Conservation (phyloP, 2,329 filamentous ascomycete genomes). For the Pseudocercospora vitis region DNA sequence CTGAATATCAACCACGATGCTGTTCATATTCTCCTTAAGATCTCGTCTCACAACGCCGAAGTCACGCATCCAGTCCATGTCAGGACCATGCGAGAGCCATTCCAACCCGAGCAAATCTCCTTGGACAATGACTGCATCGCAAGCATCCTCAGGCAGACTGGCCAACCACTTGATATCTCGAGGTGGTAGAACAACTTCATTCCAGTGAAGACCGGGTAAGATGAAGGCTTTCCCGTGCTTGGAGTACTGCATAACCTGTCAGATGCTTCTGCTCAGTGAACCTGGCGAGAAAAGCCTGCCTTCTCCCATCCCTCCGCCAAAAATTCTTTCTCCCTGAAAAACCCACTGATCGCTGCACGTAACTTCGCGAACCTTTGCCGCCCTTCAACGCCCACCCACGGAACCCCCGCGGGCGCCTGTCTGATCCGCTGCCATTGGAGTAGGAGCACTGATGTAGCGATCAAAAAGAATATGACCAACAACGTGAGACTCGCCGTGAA, state of each 20-base stretch:
- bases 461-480: too few species aligned
- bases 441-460: too few species aligned
- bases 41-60: conserved; percentile 20
- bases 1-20: conserved; percentile 16
- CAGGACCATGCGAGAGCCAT: conserved; percentile 15
- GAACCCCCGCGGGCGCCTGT: conserved; percentile 6
- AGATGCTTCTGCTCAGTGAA: too few species aligned
- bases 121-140: conserved; percentile 13
- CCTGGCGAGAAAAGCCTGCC: too few species aligned
- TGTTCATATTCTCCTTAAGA: conserved; percentile 19
- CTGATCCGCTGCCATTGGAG: too few species aligned
- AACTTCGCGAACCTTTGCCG: conserved; percentile 12
- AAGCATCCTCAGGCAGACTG: conserved; percentile 14
- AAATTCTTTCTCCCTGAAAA: background rate
- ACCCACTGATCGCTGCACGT: conserved; percentile 10
- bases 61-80: conserved; percentile 13
- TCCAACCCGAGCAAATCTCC: conserved; percentile 15
- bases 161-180: conserved; percentile 14
- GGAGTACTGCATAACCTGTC: too few species aligned
- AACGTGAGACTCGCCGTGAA: too few species aligned
- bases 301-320: conserved; percentile 11
- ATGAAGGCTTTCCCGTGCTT: conserved; percentile 14
- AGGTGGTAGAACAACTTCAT: conserved; percentile 22
- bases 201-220: conserved; percentile 14
- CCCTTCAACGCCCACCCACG: conserved; percentile 14